phyloP scores from a whole-genome alignment of 2,329 filamentous ascomycete genomes.

The Metarhizium robertsii region DNA sequence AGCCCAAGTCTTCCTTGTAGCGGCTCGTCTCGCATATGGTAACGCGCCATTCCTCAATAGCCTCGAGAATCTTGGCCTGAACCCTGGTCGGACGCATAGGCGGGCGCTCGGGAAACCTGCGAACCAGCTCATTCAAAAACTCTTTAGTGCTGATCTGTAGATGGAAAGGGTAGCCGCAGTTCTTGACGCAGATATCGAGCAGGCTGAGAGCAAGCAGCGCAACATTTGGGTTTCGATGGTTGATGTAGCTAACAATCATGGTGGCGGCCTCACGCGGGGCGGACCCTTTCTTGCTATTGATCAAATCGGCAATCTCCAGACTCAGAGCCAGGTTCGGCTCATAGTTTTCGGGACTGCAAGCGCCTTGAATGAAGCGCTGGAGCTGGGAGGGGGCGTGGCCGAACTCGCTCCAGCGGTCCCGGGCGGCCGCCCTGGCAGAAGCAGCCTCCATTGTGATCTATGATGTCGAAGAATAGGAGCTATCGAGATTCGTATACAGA shows the following conservation, averaged over 20 bases:
- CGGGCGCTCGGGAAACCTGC: conserved; percentile 88
- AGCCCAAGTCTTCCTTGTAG: conserved; percentile 94
- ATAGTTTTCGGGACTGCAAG: conserved; percentile 94
- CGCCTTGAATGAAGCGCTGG: conserved; percentile 91
- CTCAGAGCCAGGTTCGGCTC: conserved; percentile 95
- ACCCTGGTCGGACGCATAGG: conserved; percentile 78
- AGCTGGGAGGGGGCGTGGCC: conserved; percentile 75
- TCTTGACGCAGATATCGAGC: conserved; percentile 98
- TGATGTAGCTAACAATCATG: conserved; percentile 87
- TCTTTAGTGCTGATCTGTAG: conserved; percentile 98
- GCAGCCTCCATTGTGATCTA: conserved; percentile 71
- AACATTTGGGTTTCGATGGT: conserved; percentile 94
- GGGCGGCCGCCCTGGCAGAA: conserved; percentile 87
- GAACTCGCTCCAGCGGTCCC: conserved; percentile 85
- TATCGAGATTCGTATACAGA: neutral
- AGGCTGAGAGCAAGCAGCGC: conserved; percentile 82
- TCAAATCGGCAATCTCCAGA: conserved; percentile 90
- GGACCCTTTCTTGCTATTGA: conserved; percentile 95
- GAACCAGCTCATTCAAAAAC: conserved; percentile 95
- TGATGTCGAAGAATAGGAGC: neutral
- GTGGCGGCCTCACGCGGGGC: conserved; percentile 91
- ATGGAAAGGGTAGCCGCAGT: conserved; percentile 98
- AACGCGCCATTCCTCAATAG: conserved; percentile 95
- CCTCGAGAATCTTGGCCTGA: conserved; percentile 85
- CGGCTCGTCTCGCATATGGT: conserved; percentile 97